Evolutionary conservation across 2,329 filamentous ascomycete genomes (phyloP), one percentile per base, ranked within the genome.

Genomic region (Tolypocladium capitatum): DNA sequence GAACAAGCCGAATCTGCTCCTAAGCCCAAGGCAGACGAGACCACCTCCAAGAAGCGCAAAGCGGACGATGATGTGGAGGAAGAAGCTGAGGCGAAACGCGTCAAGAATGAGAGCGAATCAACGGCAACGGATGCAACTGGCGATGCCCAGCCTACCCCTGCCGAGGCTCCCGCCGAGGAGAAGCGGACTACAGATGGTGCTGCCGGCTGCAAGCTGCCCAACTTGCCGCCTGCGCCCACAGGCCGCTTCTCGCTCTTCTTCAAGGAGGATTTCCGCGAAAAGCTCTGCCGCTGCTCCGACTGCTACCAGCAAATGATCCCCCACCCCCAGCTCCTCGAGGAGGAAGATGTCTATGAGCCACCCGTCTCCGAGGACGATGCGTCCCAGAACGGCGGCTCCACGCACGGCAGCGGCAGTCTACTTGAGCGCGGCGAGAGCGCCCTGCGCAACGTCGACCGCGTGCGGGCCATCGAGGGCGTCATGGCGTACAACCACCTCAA

Each of bases 401-500:
- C 77, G 2, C 72, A 79, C 5, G 85, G 86, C 45, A 90, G 86
- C 32, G 86, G 86, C 42, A 92, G 85, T 53, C 73, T 98, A 2
- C 80, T 94, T 32, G 90, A 97, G 45, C 86, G 89, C 18, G 92
- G 92, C 43, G 92, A 98, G 68, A 91, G 87, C 43, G 91, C 90
- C 0, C 75, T 98, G 28, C 88, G 83, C 62, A 94, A 88, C 58
- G 83, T 98, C 48, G 92, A 98, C 62, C 85, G 92, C 2, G 91
- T 97, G 8, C 77, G 83, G 14, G 92, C 92, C 5, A 95, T 98
- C 48, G 86, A 98, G 64, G 92, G 92, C 16, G 91, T 94, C 42
- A 96, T 97, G 89, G 91, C 90, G 0, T 98, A 97, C 67, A 96
- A 97, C 59, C 85, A 94, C 58, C 76, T 98, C 51, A 92, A 94